Evolutionary conservation across 306 rosid species (phyloP).

Genomic region (Carpinus fangiana): DNA sequence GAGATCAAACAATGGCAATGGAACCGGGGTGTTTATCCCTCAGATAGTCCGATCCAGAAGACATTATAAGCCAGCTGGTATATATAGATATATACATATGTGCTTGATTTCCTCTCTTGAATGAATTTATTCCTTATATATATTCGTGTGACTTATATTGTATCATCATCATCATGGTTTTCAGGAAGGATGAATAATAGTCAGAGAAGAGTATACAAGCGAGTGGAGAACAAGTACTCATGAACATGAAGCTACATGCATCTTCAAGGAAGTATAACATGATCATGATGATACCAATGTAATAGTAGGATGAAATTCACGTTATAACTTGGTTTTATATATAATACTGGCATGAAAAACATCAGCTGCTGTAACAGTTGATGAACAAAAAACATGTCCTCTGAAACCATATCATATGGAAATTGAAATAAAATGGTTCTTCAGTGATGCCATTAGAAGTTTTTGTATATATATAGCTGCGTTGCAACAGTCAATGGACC

Average conservation of each 20-base stretch:
- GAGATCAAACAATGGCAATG: conserved; percentile 37
- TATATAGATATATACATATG: neutral
- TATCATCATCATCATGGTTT: neutral
- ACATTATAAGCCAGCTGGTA: conserved; percentile 39
- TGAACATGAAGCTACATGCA: conserved; percentile 3
- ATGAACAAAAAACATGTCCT: neutral
- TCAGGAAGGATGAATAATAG: neutral
- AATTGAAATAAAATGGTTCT: neutral
- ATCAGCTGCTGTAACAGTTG: neutral
- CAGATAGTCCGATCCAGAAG: conserved; percentile 35
- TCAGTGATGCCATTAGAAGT: neutral
- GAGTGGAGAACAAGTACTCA: conserved; percentile 37
- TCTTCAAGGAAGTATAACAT: neutral
- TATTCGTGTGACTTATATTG: neutral
- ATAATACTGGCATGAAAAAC: neutral
- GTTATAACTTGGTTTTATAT: neutral
- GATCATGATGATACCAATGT: neutral
- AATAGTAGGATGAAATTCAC: neutral
- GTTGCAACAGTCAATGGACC: too few species aligned
- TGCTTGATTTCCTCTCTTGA: neutral
- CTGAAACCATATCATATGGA: neutral
- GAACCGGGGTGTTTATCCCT: conserved; percentile 86
- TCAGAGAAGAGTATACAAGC: conserved; percentile 31
- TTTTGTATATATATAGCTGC: neutral
- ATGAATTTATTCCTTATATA: neutral